phyloP scores from a whole-genome alignment of 768 basidiomycete genomes.

The Lentinula edodes region DNA sequence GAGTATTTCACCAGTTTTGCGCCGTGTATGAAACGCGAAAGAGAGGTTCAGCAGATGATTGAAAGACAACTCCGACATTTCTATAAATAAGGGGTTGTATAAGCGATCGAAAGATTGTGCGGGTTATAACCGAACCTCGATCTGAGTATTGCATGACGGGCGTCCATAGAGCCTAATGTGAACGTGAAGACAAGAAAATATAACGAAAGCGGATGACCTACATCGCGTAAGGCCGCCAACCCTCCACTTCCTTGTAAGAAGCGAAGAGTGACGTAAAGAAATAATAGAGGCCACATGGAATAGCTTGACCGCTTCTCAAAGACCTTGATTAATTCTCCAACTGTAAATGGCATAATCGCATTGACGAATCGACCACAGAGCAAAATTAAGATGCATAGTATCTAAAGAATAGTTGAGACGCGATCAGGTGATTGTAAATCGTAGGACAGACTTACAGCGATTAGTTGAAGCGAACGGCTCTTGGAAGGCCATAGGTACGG shows the following conservation, averaged over 20 bases:
- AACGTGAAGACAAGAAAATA: not conserved
- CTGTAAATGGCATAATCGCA: conserved; percentile 59
- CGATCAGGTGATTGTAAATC: conserved; percentile 6
- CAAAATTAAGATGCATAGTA: conserved; percentile 65
- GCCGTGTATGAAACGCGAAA: conserved; percentile 74
- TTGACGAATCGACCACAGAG: conserved; percentile 75
- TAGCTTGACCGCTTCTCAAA: conserved; percentile 41
- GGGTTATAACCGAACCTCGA: conserved; percentile 34
- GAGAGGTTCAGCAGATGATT: conserved; percentile 85
- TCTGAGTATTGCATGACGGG: conserved; percentile 91
- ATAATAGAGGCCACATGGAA: conserved; percentile 66
- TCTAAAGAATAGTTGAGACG: conserved; percentile 26
- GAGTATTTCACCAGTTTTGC: conserved; percentile 83
- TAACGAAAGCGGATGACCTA: conserved; percentile 17
- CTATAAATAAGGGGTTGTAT: conserved; percentile 24
- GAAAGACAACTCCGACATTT: conserved; percentile 84
- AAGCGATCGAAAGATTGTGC: not conserved
- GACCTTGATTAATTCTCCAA: conserved; percentile 58
- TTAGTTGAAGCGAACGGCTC: conserved; percentile 55
- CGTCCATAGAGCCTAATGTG: conserved; percentile 61
- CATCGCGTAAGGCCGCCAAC: conserved; percentile 60
- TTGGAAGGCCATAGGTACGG: conserved; percentile 87
- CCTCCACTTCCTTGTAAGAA: conserved; percentile 78
- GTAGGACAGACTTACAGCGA: conserved; percentile 45
- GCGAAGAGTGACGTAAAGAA: conserved; percentile 61